Evolutionary conservation across 129 eudicot species (phyloP).

Genomic region (Pulicaria dysenterica): DNA sequence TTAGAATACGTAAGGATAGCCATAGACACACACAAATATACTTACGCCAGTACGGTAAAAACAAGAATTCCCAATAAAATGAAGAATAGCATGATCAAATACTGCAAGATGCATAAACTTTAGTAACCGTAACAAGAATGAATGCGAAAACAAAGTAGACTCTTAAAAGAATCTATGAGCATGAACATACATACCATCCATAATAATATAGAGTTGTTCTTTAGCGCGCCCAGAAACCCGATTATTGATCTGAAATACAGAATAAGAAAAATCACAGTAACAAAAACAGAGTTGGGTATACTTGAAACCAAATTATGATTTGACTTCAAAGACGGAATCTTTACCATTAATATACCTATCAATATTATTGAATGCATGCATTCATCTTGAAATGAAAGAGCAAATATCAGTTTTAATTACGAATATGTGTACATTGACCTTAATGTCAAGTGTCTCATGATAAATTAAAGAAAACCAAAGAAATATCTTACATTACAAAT

Average conservation of each 20-base stretch:
- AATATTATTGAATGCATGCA: constrained; percentile 11
- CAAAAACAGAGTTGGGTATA: background rate
- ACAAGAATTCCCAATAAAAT: constrained; percentile 79
- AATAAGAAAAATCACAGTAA: constrained; percentile 6
- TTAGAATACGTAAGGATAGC: background rate
- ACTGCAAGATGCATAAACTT: constrained; percentile 50
- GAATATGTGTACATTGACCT: background rate
- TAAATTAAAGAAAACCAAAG: constrained; percentile 2
- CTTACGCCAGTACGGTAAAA: constrained; percentile 94
- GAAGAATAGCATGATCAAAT: constrained; percentile 72
- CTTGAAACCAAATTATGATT: background rate
- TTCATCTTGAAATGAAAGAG: background rate
- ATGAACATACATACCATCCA: constrained; percentile 93
- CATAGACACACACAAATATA: constrained; percentile 17
- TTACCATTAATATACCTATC: background rate
- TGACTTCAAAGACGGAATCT: background rate
- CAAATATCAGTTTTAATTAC: background rate
- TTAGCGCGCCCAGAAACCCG: constrained; percentile 88
- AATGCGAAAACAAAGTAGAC: constrained; percentile 9
- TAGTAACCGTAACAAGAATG: constrained; percentile 14
- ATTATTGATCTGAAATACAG: constrained; percentile 66
- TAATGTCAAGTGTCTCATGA: background rate
- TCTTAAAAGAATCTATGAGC: background rate
- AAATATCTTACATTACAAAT: constrained; percentile 58
- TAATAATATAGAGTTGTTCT: constrained; percentile 79